Percentiles rank a stretch among this genome's conserved stretches.
Evolutionary conservation across 805 yeast species (phyloP).

Genomic region (Lachancea waltii): DNA sequence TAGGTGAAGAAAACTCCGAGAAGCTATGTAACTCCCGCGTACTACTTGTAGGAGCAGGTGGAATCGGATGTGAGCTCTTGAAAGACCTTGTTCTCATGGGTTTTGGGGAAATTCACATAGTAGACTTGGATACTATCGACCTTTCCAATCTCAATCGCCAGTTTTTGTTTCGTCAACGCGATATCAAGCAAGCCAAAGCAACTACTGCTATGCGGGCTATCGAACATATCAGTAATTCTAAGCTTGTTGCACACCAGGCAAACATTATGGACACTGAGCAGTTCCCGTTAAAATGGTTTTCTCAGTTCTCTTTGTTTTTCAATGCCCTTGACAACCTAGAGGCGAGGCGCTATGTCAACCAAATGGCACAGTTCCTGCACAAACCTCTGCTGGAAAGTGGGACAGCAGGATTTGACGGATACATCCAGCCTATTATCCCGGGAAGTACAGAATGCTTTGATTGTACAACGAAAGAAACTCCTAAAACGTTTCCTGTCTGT

Average conservation of each 20-base stretch:
- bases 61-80: slow-evolving; percentile 88
- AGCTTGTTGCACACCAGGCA: slow-evolving; percentile 73
- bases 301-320: slow-evolving; percentile 69
- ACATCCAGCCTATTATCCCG: slow-evolving; percentile 86
- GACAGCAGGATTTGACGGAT: slow-evolving; percentile 92
- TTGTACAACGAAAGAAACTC: slow-evolving; percentile 79
- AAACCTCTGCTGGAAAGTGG: slow-evolving; percentile 89
- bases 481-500: slow-evolving; percentile 91
- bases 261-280: slow-evolving; percentile 71
- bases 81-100: slow-evolving; percentile 75
- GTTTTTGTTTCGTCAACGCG: slow-evolving; percentile 81
- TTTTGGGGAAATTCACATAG: slow-evolving; percentile 80
- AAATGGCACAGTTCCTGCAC: slow-evolving; percentile 64
- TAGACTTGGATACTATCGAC: slow-evolving; percentile 95
- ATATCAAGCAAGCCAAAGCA: slow-evolving; percentile 84
- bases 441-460: slow-evolving; percentile 86
- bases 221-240: slow-evolving; percentile 56
- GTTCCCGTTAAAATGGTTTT: slow-evolving; percentile 74
- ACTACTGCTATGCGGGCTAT: slow-evolving; percentile 82
- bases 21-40: slow-evolving; percentile 44
- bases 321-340: slow-evolving; percentile 93
- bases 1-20: slow-evolving; percentile 24
- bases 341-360: slow-evolving; percentile 86
- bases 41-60: slow-evolving; percentile 90
- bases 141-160: slow-evolving; percentile 89